Conservation (phyloP, 495 filamentous ascomycete genomes). For the Penicillium macrosclerotiorum region DNA sequence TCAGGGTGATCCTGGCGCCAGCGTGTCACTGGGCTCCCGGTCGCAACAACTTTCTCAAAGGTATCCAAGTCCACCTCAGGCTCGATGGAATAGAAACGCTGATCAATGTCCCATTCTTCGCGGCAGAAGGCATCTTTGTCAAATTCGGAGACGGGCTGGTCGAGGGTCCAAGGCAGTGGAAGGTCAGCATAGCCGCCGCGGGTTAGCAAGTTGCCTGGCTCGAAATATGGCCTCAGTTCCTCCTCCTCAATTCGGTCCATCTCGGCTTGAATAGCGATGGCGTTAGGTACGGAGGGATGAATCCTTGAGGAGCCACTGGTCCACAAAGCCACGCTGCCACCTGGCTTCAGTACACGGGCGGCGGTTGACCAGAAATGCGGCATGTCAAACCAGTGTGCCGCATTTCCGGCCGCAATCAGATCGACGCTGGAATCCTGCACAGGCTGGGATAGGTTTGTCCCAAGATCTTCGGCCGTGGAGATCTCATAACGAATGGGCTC, state of each 20-base stretch:
- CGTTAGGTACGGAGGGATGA: slow-evolving; percentile 36
- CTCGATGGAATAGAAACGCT: slow-evolving; percentile 9
- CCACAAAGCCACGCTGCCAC: slow-evolving; percentile 59
- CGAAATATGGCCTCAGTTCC: slow-evolving; percentile 32
- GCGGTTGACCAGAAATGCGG: slow-evolving; percentile 50
- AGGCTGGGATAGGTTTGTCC: slow-evolving; percentile 7
- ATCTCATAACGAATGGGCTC: slow-evolving; percentile 41
- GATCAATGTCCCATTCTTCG: slow-evolving; percentile 37
- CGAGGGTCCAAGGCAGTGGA: slow-evolving; percentile 49
- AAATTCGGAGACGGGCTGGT: slow-evolving; percentile 35
- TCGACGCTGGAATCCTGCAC: slow-evolving; percentile 43
- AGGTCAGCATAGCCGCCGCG: slow-evolving; percentile 41
- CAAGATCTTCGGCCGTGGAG: slow-evolving; percentile 45
- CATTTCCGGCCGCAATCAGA: slow-evolving; percentile 49
- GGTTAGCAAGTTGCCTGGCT: slow-evolving; percentile 35
- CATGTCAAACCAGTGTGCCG: slow-evolving; percentile 65
- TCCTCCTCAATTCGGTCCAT: slow-evolving; percentile 31
- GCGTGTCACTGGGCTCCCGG: slow-evolving; percentile 42
- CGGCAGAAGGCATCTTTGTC: slow-evolving; percentile 36
- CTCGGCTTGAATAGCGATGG: slow-evolving; percentile 23
- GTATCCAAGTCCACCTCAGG: slow-evolving; percentile 23
- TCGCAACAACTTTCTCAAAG: slow-evolving; percentile 35
- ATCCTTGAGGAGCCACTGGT: slow-evolving; percentile 14
- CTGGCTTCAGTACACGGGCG: slow-evolving; percentile 49
- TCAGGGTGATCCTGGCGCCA: slow-evolving; percentile 51